Base-by-base conservation (phyloP, 805 yeast species). In the Yamadazyma endophytica region DNA sequence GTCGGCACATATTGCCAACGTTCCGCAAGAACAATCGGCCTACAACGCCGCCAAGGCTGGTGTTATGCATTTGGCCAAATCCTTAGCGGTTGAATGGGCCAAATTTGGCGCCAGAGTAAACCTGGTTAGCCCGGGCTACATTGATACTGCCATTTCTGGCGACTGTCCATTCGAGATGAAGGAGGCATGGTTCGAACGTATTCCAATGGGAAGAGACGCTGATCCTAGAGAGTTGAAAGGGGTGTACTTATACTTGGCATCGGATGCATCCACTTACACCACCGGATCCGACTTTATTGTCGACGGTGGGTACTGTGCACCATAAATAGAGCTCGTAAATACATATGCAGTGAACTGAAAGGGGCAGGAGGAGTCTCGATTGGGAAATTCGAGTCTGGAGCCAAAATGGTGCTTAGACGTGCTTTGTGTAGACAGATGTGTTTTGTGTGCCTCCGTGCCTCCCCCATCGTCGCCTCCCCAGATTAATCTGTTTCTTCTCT, bases 1-100 rank as follows among this genome's bases (percentile, higher is more conserved):
- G 84, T 81, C 92, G 20, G 96, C 85, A 9, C 87, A 80, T 58
- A 79, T 87, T 47, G 90, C 77, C 46, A 87, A 87, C 55, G 73
- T 77, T 40, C 96, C 96, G 12, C 92, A 88, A 58, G 66, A 76
- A 53, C 96, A 87, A 62, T 82, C 94, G 5, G 76, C 82, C 26
- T 86, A 86, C 67, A 86, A 86, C 49, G 84, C 86, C 7, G 83
- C 88, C 46, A 87, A 86, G 66, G 95, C 95, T 22, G 95, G 77
- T 6, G 78, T 83, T 17, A 52, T 78, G 42, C 94, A 86, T 52
- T 68, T 86, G 47, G 75, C 81, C 22, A 79, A 68, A 54, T 83
- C 92, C 2, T 64, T 86, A 43, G 92, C 95, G n/a, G 77, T 86
- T 24, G 96, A 86, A 61, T 86, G 90, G 88, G 77, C 87, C 8